Percentiles rank a stretch among this genome's conserved stretches.
These are phyloP conservation scores for Chloropicon primus DNA, from an alignment of 139 green algal genomes.

Conservation along the genomic window DNA sequence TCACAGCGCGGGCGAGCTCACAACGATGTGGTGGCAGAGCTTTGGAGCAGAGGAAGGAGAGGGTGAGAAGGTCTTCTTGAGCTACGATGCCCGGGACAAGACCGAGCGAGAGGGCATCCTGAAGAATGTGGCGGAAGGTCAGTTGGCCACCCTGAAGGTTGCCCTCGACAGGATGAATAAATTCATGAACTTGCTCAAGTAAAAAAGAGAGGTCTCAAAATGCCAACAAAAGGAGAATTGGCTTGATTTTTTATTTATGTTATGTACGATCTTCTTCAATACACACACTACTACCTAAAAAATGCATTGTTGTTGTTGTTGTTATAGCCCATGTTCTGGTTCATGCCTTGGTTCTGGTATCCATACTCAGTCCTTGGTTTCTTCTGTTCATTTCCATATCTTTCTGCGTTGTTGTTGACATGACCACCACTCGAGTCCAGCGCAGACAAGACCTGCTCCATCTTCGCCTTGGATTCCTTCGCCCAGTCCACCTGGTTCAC, in stretches of 20 bases:
- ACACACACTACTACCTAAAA: too few species aligned
- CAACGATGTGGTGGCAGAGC: too few species aligned
- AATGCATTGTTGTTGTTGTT: too few species aligned
- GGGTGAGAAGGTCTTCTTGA: background rate
- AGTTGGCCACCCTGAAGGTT: background rate
- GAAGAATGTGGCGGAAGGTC: background rate
- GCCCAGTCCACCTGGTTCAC: conserved; percentile 10
- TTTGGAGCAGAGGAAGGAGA: too few species aligned
- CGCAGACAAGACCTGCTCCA: background rate
- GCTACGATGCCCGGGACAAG: background rate
- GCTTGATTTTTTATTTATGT: too few species aligned
- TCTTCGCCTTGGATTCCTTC: background rate
- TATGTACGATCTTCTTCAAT: too few species aligned
- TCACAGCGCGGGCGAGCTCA: too few species aligned
- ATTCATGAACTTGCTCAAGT: background rate
- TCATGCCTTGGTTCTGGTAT: too few species aligned
- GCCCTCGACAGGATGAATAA: background rate
- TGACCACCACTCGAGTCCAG: too few species aligned
- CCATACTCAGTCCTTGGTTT: background rate
- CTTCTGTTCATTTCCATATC: too few species aligned
- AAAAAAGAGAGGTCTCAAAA: background rate
- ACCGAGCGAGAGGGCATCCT: background rate
- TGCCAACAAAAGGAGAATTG: background rate
- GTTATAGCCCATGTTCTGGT: too few species aligned
- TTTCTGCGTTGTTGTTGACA: too few species aligned